These are phyloP conservation scores for Lagerstroemia fauriei DNA, from an alignment of 441 rosid genomes.

Conservation along the genomic window DNA sequence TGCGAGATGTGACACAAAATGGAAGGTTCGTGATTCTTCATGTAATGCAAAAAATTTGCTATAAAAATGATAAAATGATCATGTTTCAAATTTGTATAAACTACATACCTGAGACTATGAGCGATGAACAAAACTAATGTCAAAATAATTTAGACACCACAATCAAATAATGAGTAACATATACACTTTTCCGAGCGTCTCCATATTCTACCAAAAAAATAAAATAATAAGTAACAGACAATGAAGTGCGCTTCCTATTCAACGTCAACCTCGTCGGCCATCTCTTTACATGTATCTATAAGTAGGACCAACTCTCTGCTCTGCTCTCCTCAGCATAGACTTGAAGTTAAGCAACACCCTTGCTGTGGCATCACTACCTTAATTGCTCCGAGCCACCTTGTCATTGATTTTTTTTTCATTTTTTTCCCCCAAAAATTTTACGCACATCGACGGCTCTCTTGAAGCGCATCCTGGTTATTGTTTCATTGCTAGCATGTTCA, in stretches of 20 bases:
- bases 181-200: too few species aligned
- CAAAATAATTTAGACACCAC: background rate
- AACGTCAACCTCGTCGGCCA: background rate
- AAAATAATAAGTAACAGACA: background rate
- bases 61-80: too few species aligned
- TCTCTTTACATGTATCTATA: background rate
- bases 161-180: background rate
- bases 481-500: slow-evolving; percentile 40
- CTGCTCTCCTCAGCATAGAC: background rate
- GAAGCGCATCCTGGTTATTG: slow-evolving; percentile 27
- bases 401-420: background rate
- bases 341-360: background rate
- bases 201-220: too few species aligned
- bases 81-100: too few species aligned
- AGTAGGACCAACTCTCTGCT: background rate
- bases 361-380: background rate
- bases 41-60: too few species aligned
- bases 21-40: too few species aligned
- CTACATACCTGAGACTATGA: too few species aligned
- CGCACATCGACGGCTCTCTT: background rate
- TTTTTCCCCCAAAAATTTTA: background rate
- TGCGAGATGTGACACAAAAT: too few species aligned
- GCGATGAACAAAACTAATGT: background rate
- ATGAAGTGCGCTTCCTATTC: background rate
- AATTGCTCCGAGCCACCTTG: background rate